A percentile compares a stretch with the other conserved stretches of the same genome.
phyloP scores from a whole-genome alignment of 768 basidiomycete species.

The Auriscalpium vulgare region DNA sequence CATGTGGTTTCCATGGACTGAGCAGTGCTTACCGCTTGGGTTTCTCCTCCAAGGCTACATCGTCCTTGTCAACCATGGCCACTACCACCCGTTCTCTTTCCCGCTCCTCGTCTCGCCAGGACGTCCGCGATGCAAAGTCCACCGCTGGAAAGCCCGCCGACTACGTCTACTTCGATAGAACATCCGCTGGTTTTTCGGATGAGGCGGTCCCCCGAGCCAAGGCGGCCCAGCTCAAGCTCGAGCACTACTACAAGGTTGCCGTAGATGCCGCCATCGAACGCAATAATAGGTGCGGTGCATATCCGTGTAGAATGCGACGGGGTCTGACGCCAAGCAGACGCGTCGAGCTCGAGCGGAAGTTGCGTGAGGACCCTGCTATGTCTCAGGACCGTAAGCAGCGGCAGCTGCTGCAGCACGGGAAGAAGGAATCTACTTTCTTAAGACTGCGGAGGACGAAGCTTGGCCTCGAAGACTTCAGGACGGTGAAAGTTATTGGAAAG shows the following conservation, averaged over 20 bases:
- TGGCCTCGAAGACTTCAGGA: slow-evolving; percentile 87
- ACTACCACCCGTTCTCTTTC: slow-evolving; percentile 7
- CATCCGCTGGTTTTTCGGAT: slow-evolving; percentile 66
- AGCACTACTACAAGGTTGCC: slow-evolving; percentile 94
- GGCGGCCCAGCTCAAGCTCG: slow-evolving; percentile 88
- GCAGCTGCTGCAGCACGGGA: slow-evolving; percentile 75
- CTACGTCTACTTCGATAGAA: slow-evolving; percentile 93
- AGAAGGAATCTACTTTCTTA: slow-evolving; percentile 84
- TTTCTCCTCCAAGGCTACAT: too few relatives aligned
- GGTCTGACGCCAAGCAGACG: slow-evolving; percentile 45
- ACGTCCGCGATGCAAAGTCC: slow-evolving; percentile 7
- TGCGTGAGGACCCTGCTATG: slow-evolving; percentile 60
- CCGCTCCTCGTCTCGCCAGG: slow-evolving; percentile 14
- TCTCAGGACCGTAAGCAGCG: slow-evolving; percentile 83
- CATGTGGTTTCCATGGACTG: too few relatives aligned
- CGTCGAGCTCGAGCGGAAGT: slow-evolving; percentile 76
- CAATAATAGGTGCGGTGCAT: slow-evolving; percentile 65
- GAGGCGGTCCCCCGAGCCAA: slow-evolving; percentile 79
- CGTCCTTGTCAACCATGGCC: slow-evolving; percentile 5
- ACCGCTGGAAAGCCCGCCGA: slow-evolving; percentile 42
- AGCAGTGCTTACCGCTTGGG: too few relatives aligned
- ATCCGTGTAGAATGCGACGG: not conserved
- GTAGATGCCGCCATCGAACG: slow-evolving; percentile 94
- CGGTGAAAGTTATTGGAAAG: slow-evolving; percentile 98
- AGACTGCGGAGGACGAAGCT: slow-evolving; percentile 84